These are phyloP conservation scores for Xylaria sp. DNA, from an alignment of 2,329 filamentous ascomycete genomes.

Conservation along the genomic window DNA sequence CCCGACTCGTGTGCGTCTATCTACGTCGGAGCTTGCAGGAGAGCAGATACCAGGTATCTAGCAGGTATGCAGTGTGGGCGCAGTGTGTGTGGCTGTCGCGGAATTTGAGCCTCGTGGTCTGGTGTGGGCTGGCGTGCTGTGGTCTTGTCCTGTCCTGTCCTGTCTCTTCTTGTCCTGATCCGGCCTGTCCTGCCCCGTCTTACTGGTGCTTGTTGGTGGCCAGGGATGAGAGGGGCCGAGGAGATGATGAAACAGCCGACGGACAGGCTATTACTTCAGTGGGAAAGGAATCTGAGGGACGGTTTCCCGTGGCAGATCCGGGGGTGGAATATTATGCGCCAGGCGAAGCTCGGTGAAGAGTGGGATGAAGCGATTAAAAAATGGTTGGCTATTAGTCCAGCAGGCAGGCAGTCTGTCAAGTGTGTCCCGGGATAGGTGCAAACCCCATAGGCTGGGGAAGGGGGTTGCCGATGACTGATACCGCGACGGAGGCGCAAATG, in stretches of 20 bases:
- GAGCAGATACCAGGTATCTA: not conserved
- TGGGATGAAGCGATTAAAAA: slow-evolving; percentile 26
- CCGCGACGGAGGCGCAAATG: slow-evolving; percentile 8
- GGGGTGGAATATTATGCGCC: slow-evolving; percentile 23
- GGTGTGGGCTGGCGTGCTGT: not conserved
- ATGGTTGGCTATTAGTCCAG: slow-evolving; percentile 27
- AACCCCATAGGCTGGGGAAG: slow-evolving; percentile 17
- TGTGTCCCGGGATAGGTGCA: slow-evolving; percentile 12
- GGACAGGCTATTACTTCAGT: slow-evolving; percentile 12
- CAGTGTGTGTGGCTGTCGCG: not conserved
- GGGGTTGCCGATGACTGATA: slow-evolving; percentile 19
- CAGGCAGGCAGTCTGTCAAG: slow-evolving; percentile 14
- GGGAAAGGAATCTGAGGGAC: not conserved
- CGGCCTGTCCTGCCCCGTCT: not conserved
- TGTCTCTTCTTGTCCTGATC: not conserved
- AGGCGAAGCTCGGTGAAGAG: slow-evolving; percentile 34
- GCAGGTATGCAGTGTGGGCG: slow-evolving; percentile 1
- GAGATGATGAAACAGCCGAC: slow-evolving; percentile 36
- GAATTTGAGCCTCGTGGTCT: slow-evolving; percentile 5
- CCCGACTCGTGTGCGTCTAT: slow-evolving; percentile 15
- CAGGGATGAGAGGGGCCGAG: not conserved
- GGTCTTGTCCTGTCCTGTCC: not conserved
- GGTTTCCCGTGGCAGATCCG: slow-evolving; percentile 4
- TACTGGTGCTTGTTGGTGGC: not conserved
- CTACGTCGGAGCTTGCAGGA: not conserved